Conservation (phyloP, 2,329 filamentous ascomycete species). For the Hymenoscyphus scutula region DNA sequence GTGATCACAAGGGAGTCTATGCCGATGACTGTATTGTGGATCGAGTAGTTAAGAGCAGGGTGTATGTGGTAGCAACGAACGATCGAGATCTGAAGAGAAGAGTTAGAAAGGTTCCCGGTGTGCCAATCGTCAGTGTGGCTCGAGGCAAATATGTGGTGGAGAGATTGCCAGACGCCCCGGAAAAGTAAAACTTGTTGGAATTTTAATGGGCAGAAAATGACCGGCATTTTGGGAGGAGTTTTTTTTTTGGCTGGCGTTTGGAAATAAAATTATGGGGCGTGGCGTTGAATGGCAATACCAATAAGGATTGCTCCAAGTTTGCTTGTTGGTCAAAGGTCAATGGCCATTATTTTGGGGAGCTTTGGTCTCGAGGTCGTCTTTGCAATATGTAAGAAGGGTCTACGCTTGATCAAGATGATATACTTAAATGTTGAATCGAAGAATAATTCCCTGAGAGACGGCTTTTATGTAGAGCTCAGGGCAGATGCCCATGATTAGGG, state of each 20-base stretch:
- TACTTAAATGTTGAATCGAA: too few relatives aligned
- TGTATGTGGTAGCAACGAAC: conserved; percentile 77
- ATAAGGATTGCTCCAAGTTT: background rate
- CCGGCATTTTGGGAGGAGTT: conserved; percentile 7
- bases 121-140: conserved; percentile 71
- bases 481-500: too few relatives aligned
- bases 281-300: conserved; percentile 10
- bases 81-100: conserved; percentile 79
- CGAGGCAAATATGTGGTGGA: conserved; percentile 94
- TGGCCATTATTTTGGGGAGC: too few relatives aligned
- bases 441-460: too few relatives aligned
- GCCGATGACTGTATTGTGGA: conserved; percentile 85
- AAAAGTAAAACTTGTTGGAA: conserved; percentile 36
- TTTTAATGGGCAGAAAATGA: background rate
- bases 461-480: too few relatives aligned
- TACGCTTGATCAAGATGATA: too few relatives aligned
- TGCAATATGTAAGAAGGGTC: too few relatives aligned
- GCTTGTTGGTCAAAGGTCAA: background rate
- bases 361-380: too few relatives aligned
- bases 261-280: background rate
- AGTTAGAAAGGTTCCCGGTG: conserved; percentile 67
- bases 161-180: conserved; percentile 79
- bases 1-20: conserved; percentile 86
- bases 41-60: conserved; percentile 67
- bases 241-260: conserved; percentile 4